Percentiles rank a stretch among this genome's conserved stretches.
Evolutionary conservation across 2,329 filamentous ascomycete species (phyloP).

Genomic region (Trichophyton simii): DNA sequence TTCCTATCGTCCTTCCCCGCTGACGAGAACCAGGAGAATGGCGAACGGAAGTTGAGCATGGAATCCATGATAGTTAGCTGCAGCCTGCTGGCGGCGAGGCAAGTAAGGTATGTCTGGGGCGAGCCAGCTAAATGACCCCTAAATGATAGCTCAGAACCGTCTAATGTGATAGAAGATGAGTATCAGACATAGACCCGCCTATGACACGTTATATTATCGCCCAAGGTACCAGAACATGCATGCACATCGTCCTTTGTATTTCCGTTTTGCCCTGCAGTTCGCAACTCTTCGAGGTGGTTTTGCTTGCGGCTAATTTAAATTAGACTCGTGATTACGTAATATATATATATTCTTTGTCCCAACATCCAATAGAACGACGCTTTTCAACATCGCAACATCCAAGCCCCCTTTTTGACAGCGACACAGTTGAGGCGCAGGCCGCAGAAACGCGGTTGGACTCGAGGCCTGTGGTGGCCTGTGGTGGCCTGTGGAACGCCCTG

Average conservation of each 20-base stretch:
- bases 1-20: background rate
- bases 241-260: background rate
- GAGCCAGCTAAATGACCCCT: background rate
- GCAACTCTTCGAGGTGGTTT: background rate
- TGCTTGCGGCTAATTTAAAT: no score
- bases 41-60: constrained; percentile 13
- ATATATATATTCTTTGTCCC: background rate
- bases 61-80: constrained; percentile 12
- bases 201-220: background rate
- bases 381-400: no score
- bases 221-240: background rate
- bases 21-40: constrained; percentile 6
- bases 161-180: background rate
- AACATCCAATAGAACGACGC: background rate
- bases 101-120: background rate
- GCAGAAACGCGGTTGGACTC: no score
- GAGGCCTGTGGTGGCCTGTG: no score
- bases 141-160: background rate
- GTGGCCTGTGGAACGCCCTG: no score
- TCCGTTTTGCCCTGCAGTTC: no score
- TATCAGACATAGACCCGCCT: background rate
- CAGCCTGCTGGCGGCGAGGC: background rate
- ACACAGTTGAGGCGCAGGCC: no score
- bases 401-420: no score
- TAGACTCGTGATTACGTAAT: background rate